A percentile compares a stretch with the other conserved stretches of the same genome.
Conservation (phyloP, 306 rosid species). For the Myrica gale region DNA sequence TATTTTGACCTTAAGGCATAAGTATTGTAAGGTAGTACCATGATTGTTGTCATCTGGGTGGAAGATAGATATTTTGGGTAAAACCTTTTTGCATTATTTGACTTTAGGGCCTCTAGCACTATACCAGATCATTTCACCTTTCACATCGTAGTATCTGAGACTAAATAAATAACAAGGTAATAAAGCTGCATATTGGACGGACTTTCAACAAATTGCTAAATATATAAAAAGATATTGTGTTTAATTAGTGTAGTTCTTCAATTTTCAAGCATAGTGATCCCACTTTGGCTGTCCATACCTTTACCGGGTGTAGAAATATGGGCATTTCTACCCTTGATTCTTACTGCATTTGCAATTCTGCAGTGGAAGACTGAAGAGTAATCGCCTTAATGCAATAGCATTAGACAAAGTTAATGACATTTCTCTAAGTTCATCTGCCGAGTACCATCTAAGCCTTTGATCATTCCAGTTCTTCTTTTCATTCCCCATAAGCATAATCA, state of each 20-base stretch:
- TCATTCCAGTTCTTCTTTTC: too few relatives aligned
- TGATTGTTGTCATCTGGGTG: constrained; percentile 2
- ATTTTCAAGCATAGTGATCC: neutral
- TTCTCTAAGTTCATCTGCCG: neutral
- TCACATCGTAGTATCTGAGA: neutral
- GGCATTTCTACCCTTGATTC: neutral
- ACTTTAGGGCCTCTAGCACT: neutral
- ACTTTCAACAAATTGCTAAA: too few relatives aligned
- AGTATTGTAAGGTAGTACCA: neutral
- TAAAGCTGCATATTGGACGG: constrained; percentile 1
- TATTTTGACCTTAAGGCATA: neutral
- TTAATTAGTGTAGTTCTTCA: too few relatives aligned
- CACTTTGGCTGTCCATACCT: neutral
- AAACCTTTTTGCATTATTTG: neutral
- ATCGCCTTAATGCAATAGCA: too few relatives aligned
- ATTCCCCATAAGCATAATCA: too few relatives aligned
- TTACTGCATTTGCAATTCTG: neutral
- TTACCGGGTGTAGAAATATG: too few relatives aligned
- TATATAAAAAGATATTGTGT: too few relatives aligned
- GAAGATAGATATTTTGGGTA: too few relatives aligned
- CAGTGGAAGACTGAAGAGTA: neutral
- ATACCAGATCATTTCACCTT: neutral
- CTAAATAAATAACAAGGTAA: neutral
- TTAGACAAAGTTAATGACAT: neutral
- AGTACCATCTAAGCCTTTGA: too few relatives aligned